These are phyloP conservation scores for Chytriomyces confervae DNA, from an alignment of 192 early-diverging fungal genomes.

Conservation along the genomic window DNA sequence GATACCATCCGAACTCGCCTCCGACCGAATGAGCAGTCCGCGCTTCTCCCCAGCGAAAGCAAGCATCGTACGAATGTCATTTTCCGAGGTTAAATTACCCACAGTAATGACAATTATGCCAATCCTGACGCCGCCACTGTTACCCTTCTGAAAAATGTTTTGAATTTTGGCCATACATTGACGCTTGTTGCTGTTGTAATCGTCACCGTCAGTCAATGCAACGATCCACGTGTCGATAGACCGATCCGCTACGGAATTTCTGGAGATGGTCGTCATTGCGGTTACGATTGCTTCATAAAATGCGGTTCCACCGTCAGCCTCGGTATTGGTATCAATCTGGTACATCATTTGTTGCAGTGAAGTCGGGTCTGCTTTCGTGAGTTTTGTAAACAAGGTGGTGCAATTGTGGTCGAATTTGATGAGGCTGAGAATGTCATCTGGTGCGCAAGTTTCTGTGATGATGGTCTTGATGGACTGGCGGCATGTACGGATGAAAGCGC, in stretches of 20 bases:
- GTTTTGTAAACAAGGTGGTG: background rate
- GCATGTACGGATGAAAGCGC: constrained; percentile 29
- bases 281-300: constrained; percentile 25
- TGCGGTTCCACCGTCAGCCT: constrained; percentile 26
- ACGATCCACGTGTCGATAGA: constrained; percentile 22
- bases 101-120: constrained; percentile 39
- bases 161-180: background rate
- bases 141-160: background rate
- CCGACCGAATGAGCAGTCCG: constrained; percentile 27
- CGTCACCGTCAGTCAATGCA: constrained; percentile 35
- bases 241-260: background rate
- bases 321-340: background rate
- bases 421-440: constrained; percentile 12
- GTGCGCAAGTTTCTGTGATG: constrained; percentile 9
- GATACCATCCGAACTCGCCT: constrained; percentile 24
- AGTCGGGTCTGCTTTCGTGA: background rate
- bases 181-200: background rate
- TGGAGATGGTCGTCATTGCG: background rate
- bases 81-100: background rate
- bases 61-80: constrained; percentile 13
- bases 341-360: constrained; percentile 1
- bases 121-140: background rate
- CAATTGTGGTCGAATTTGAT: constrained; percentile 24
- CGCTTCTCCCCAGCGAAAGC: background rate
- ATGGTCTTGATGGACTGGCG: constrained; percentile 23